These are phyloP conservation scores for Candida chauliodis DNA, from an alignment of 805 yeast species.

Conservation along the genomic window DNA sequence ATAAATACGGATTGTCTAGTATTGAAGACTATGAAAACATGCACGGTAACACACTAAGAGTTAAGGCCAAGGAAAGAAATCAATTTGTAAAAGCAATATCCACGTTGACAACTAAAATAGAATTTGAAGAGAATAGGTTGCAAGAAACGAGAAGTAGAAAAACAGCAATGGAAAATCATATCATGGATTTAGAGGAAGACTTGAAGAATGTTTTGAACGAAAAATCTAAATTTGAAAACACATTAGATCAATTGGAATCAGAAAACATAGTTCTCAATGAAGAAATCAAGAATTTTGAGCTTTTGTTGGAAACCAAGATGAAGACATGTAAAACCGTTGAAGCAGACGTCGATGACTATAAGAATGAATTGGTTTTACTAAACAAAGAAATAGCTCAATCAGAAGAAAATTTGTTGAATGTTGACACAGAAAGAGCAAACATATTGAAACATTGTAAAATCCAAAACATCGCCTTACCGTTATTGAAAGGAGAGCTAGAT, in stretches of 20 bases:
- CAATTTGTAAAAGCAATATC: constrained; percentile 60
- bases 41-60: constrained; percentile 57
- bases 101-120: constrained; percentile 55
- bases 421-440: constrained; percentile 53
- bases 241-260: constrained; percentile 24
- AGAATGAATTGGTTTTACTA: constrained; percentile 24
- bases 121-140: constrained; percentile 61
- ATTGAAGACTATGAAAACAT: constrained; percentile 68
- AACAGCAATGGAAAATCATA: constrained; percentile 37
- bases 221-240: constrained; percentile 24
- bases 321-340: constrained; percentile 30
- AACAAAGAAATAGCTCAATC: constrained; percentile 33
- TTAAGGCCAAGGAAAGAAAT: constrained; percentile 57
- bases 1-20: constrained; percentile 47
- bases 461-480: constrained; percentile 63
- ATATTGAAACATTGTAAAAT: constrained; percentile 71
- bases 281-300: constrained; percentile 16
- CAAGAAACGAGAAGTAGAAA: constrained; percentile 49
- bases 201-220: constrained; percentile 28
- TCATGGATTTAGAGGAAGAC: constrained; percentile 31
- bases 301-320: constrained; percentile 15
- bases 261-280: constrained; percentile 21
- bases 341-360: constrained; percentile 33
- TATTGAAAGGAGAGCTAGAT: constrained; percentile 57
- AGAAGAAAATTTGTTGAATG: constrained; percentile 53